Evolutionary conservation across 352 stramenopile species (phyloP).

Genomic region (Globisporangium recalcitrans): DNA sequence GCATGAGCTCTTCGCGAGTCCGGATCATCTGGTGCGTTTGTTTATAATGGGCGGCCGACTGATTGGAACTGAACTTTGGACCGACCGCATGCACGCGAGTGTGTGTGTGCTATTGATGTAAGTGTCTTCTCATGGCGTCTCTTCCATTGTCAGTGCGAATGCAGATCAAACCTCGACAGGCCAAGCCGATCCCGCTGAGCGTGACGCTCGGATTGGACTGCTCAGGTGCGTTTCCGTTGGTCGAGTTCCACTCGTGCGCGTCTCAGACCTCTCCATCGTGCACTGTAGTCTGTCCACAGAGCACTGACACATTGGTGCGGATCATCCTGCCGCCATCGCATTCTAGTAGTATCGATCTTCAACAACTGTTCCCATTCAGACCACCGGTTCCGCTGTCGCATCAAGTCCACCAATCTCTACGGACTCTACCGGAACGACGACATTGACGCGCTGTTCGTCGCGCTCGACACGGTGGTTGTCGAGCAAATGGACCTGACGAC

Average conservation of each 20-base stretch:
- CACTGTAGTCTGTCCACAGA: neutral
- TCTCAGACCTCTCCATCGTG: conserved; percentile 6
- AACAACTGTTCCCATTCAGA: conserved; percentile 18
- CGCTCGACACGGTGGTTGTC: conserved; percentile 62
- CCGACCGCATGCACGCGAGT: neutral
- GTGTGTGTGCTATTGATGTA: too few relatives aligned
- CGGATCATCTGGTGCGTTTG: conserved; percentile 41
- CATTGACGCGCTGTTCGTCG: conserved; percentile 50
- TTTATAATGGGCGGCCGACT: too few relatives aligned
- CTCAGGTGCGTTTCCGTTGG: conserved; percentile 25
- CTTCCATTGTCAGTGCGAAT: neutral
- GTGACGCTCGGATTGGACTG: conserved; percentile 52
- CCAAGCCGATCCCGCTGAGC: conserved; percentile 41
- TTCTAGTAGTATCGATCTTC: too few relatives aligned
- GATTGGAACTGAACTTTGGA: too few relatives aligned
- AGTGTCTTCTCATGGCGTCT: too few relatives aligned
- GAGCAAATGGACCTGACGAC: conserved; percentile 64
- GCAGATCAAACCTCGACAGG: conserved; percentile 60
- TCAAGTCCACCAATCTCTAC: conserved; percentile 63
- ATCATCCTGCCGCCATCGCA: neutral
- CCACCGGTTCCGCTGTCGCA: conserved; percentile 63
- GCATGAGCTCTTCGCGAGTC: conserved; percentile 53
- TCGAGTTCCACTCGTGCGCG: neutral
- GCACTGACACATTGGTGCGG: too few relatives aligned
- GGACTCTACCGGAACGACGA: conserved; percentile 58